These are phyloP conservation scores for Dalbergia oliveri DNA, from an alignment of 306 rosid species.

Conservation along the genomic window DNA sequence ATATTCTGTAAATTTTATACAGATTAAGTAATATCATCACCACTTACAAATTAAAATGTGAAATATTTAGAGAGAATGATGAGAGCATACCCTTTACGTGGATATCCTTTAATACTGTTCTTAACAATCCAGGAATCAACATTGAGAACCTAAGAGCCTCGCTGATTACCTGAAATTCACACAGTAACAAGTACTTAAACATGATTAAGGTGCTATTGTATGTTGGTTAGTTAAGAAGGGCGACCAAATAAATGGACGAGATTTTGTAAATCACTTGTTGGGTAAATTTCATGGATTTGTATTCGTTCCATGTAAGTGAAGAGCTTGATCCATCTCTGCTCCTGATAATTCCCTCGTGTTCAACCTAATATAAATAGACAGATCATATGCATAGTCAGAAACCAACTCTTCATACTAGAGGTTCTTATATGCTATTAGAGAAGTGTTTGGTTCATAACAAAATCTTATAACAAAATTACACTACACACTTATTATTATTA, in stretches of 20 bases:
- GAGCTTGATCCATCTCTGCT: conserved; percentile 27
- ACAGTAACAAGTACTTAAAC: neutral
- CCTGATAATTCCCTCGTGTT: conserved; percentile 40
- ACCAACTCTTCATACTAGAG: too few species aligned
- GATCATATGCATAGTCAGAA: neutral
- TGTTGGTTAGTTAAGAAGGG: neutral
- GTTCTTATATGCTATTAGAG: too few species aligned
- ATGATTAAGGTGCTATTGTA: neutral
- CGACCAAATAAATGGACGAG: neutral
- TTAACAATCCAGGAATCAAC: conserved; percentile 33
- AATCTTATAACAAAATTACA: too few species aligned
- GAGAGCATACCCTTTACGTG: conserved; percentile 39
- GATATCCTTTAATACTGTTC: conserved; percentile 32
- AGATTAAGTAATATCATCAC: neutral
- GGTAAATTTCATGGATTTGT: conserved; percentile 49
- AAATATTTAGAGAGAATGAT: neutral
- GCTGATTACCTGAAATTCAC: conserved; percentile 28
- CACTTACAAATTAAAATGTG: neutral
- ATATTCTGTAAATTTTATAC: conserved; percentile 22
- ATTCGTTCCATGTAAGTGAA: conserved; percentile 47
- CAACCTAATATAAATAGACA: conserved; percentile 20
- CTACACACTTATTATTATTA: too few species aligned
- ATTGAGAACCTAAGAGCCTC: conserved; percentile 43
- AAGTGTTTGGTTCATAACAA: too few species aligned
- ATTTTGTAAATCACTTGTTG: neutral